phyloP scores from a whole-genome alignment of 495 filamentous ascomycete species.

The Sphaerosporella brunnea region DNA sequence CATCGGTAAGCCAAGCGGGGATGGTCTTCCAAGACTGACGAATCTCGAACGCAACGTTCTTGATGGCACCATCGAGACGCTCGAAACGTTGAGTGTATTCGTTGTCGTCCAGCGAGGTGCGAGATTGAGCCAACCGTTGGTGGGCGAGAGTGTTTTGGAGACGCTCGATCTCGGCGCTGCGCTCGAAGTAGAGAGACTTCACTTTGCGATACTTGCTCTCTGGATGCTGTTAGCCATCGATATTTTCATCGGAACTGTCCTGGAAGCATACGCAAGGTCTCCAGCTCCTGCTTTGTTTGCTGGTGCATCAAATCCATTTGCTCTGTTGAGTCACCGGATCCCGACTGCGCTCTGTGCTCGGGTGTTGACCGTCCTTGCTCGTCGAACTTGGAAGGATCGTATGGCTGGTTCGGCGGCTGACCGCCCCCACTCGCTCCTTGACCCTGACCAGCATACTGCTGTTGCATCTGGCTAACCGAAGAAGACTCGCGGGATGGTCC shows the following conservation, averaged over 20 bases:
- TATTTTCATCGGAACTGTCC: no score
- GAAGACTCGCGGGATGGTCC: conserved; percentile 4
- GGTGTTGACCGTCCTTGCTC: conserved; percentile 24
- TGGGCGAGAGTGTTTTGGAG: conserved; percentile 92
- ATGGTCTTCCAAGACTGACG: conserved; percentile 77
- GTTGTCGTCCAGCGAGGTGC: conserved; percentile 87
- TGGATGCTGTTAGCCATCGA: no score
- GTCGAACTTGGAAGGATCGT: conserved; percentile 23
- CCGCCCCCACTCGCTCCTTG: conserved; percentile 4
- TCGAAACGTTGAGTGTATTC: conserved; percentile 84
- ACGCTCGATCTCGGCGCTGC: conserved; percentile 80
- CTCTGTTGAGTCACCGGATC: no score
- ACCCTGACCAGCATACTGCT: conserved; percentile 18
- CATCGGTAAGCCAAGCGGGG: conserved; percentile 57
- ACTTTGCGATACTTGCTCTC: conserved; percentile 95
- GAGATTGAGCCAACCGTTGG: conserved; percentile 83
- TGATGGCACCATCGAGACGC: conserved; percentile 84
- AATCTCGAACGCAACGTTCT: conserved; percentile 86
- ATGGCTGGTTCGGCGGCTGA: conserved; percentile 11
- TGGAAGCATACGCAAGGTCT: conserved; percentile 36
- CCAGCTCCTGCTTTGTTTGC: conserved; percentile 22
- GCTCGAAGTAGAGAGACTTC: conserved; percentile 92
- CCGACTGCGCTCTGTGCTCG: conserved; percentile 12
- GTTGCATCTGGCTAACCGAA: conserved; percentile 22
- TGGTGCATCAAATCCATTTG: no score